A percentile compares a stretch with the other conserved stretches of the same genome.
These are phyloP conservation scores for Didymella segeticola DNA, from an alignment of 2,329 filamentous ascomycete species.

Conservation along the genomic window DNA sequence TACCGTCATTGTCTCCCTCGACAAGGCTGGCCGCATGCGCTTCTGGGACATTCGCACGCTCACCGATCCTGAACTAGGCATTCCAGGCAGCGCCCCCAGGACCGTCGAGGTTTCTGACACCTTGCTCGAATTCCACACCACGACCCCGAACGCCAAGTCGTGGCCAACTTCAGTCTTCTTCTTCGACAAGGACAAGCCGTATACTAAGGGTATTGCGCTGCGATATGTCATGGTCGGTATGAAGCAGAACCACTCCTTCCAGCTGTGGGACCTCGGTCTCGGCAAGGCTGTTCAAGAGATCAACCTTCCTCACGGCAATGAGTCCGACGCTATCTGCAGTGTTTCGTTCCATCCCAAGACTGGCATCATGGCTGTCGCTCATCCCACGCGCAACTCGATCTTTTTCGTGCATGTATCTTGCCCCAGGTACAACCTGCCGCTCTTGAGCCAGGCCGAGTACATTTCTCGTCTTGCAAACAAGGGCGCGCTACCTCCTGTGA, in stretches of 20 bases:
- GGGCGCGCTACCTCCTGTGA: conserved; percentile 72
- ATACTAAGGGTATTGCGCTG: conserved; percentile 85
- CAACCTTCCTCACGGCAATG: conserved; percentile 93
- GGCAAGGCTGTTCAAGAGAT: conserved; percentile 97
- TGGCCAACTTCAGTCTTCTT: conserved; percentile 97
- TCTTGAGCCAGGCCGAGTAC: conserved; percentile 86
- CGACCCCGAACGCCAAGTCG: conserved; percentile 87
- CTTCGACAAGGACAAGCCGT: conserved; percentile 94
- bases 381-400: conserved; percentile 95
- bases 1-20: conserved; percentile 89
- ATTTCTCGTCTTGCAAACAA: conserved; percentile 74
- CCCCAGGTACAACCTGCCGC: conserved; percentile 83
- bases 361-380: conserved; percentile 92
- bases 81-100: conserved; percentile 50
- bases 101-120: conserved; percentile 83
- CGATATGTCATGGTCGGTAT: conserved; percentile 97
- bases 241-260: conserved; percentile 98
- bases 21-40: conserved; percentile 94
- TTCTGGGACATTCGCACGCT: conserved; percentile 97
- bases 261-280: conserved; percentile 96
- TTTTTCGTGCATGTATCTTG: conserved; percentile 97
- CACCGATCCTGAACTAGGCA: conserved; percentile 58
- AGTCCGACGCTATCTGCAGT: conserved; percentile 97
- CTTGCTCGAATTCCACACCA: conserved; percentile 84
- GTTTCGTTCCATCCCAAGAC: conserved; percentile 91